Evolutionary conservation across 2,329 filamentous ascomycete genomes (phyloP), one percentile per base, ranked within the genome.

Genomic region (Paraconiothyrium brasiliense): DNA sequence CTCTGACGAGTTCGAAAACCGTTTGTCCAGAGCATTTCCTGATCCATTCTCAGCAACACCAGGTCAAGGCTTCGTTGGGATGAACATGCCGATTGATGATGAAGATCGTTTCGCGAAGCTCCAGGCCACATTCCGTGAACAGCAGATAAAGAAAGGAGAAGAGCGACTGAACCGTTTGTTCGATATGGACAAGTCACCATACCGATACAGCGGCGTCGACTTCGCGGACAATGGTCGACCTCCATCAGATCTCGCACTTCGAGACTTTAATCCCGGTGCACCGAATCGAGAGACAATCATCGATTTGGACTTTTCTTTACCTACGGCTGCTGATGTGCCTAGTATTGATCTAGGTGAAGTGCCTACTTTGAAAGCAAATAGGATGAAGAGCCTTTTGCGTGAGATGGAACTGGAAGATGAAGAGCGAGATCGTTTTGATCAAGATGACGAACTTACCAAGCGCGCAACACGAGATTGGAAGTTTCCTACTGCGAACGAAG

Each of bases 1-100:
- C 5, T 88, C 86, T 2, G 85, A 86, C 64, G 84, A 85, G 14
- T 89, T 89, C 65, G 85, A 89, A 63, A 79, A 81, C n/a, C 60
- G 61, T 35, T 20, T 63, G 13, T 63, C 72, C 66, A 57, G 71
- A 68, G 78, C 83, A 64, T 74, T 84, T 41, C 76, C 77, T 14
- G 82, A 84, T 54, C 83, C 82, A 1, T 76, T 84, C 52, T 68
- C 51, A 11, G 49, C 51, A 11, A 44, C 63, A 22, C 58, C 68
- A 10, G 66, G 57, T 13, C 69, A 73, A 54, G 27, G 43, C 4
- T 73, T 72, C 22, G 64, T 58, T 20, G 83, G 71, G 69, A 80
- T 70, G 73, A 81, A 55, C 64, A 75, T 69, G 74, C 78, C 65
- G 68, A 80, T 65, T 24, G 69, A 67, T 2, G 71, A 75, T 39